phyloP scores from a whole-genome alignment of 169 alveolate species.

The Plasmodium ovale region DNA sequence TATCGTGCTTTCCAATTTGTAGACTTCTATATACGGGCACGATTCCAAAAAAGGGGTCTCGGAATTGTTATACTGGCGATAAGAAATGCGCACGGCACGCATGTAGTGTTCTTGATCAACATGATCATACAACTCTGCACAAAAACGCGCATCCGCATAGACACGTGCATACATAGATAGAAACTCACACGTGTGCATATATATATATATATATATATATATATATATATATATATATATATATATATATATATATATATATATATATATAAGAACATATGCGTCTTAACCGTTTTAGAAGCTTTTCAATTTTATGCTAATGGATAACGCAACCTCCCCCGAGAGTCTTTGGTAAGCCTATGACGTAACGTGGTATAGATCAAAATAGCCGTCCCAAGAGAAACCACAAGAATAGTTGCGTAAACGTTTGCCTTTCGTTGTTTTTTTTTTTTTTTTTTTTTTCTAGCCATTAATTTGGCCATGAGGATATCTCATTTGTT shows the following conservation, averaged over 20 bases:
- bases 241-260: too few species aligned
- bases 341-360: slow-evolving; percentile 16
- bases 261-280: not conserved
- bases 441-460: slow-evolving; percentile 7
- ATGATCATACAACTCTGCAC: too few species aligned
- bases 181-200: too few species aligned
- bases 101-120: too few species aligned
- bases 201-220: not conserved
- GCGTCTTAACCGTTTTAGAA: not conserved
- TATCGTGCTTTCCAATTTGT: not conserved
- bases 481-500: too few species aligned
- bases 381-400: not conserved
- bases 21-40: slow-evolving; percentile 32
- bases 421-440: not conserved
- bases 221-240: too few species aligned
- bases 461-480: too few species aligned
- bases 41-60: slow-evolving; percentile 54
- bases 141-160: too few species aligned
- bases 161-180: too few species aligned
- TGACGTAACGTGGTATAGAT: not conserved
- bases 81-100: too few species aligned
- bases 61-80: slow-evolving; percentile 40
- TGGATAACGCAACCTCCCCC: slow-evolving; percentile 27
- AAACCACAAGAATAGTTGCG: not conserved
- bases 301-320: slow-evolving; percentile 52